Base-by-base conservation (phyloP, 345 rosid species). In the Populus nigra region DNA sequence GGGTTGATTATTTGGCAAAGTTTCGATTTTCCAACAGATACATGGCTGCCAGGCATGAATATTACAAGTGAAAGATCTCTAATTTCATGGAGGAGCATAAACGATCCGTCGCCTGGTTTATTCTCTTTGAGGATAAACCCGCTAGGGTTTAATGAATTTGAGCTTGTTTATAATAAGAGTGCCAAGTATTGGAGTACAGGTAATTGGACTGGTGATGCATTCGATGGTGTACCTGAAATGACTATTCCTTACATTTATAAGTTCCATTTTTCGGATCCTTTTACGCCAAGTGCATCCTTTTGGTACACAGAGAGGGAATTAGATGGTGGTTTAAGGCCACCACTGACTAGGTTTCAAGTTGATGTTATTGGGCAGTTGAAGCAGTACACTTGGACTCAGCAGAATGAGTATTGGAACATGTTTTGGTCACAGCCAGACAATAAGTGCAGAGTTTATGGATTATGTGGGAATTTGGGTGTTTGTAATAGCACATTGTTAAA, bases 11-110 rank as follows among this genome's bases (percentile, higher is more conserved):
- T 85, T 13, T 87, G 93, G 93, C 88, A 86, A 76, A 90, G 93
- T 84, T 90, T 90, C 61, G 87, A 90, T 77, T 67, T 57, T 53
- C 90, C 91, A 12, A 81, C 88, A 7, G 91, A 90, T 78, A 88
- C 89, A 73, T 90, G 90, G 88, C 83, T 90, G 11, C 91, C 90
- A 2, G 91, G 85, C 0, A 87, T 87, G 91, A 87, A 87, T 68
- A 29, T 90, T 39, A 83, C 86, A 10, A 66, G 47, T 31, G 73
- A 47, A 22, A 59, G 38, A 65, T 49, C 74, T 27, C 72, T 90
- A 71, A 83, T 78, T 41, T 85, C 87, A 15, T 88, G 93, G 91
- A 69, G 79, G 50, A 88, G 89, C 84, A 59, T 73, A 31, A 65
- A 80, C 18, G 87, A 90, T 71, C 90, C 88, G 35, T 79, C 88